Evolutionary conservation across 306 rosid species (phyloP).

Genomic region (Luffa acutangula): DNA sequence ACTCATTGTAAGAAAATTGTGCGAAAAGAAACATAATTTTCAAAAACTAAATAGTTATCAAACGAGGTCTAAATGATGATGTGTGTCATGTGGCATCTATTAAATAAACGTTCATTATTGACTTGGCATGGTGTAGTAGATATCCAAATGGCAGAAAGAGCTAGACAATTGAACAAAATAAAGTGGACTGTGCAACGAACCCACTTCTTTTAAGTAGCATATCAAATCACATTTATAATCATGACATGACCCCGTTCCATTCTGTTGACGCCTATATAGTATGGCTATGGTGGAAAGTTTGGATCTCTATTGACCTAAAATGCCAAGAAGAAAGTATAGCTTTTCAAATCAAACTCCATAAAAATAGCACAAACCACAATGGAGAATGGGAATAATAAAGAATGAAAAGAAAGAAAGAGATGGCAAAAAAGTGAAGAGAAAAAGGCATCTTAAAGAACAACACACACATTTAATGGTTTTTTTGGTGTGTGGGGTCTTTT

Average conservation of each 20-base stretch:
- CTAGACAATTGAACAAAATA: background rate
- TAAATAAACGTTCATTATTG: background rate
- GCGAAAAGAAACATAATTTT: no score
- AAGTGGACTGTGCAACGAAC: background rate
- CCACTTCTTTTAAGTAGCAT: background rate
- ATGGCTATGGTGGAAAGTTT: background rate
- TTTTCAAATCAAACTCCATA: constrained; percentile 3
- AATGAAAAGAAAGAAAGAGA: background rate
- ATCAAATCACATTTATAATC: background rate
- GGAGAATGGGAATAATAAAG: background rate
- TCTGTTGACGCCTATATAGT: background rate
- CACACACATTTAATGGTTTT: background rate
- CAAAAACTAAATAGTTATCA: no score
- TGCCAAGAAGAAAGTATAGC: background rate
- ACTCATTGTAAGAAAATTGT: no score
- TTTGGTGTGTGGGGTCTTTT: background rate
- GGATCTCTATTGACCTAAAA: background rate
- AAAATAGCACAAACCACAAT: background rate
- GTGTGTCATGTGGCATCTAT: background rate
- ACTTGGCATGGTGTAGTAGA: background rate
- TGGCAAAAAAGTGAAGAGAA: background rate
- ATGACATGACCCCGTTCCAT: background rate
- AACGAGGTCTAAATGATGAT: background rate
- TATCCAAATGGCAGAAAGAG: no score
- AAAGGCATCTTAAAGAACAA: background rate